Percentiles rank a stretch among this genome's conserved stretches.
These are phyloP conservation scores for Selaginella tamariscina DNA, from an alignment of 75 land plant genomes.

Conservation along the genomic window DNA sequence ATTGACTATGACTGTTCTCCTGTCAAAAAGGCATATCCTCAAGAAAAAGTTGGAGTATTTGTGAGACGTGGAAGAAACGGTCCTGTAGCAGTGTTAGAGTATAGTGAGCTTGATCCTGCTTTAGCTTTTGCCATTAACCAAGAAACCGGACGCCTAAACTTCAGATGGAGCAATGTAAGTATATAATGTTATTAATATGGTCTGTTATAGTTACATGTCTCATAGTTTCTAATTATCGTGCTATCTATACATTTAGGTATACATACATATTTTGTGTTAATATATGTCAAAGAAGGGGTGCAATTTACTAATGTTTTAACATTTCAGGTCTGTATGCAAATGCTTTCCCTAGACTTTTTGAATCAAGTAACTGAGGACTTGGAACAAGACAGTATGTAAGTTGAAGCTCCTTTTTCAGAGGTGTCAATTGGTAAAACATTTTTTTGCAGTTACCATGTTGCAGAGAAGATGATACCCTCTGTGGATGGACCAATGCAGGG, in stretches of 20 bases:
- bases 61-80: conserved; percentile 70
- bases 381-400: conserved; percentile 81
- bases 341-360: conserved; percentile 81
- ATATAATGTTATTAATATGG: no score
- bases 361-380: conserved; percentile 61
- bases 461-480: conserved; percentile 79
- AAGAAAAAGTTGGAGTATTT: conserved; percentile 86
- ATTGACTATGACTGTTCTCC: neutral
- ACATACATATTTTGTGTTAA: no score
- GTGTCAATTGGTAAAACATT: neutral
- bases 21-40: conserved; percentile 61
- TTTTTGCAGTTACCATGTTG: conserved; percentile 36
- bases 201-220: no score
- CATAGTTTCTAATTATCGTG: no score
- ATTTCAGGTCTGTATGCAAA: conserved; percentile 72
- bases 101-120: conserved; percentile 72
- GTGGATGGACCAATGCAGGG: conserved; percentile 50
- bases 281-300: no score
- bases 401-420: conserved; percentile 9
- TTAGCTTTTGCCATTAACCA: conserved; percentile 65
- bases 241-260: no score
- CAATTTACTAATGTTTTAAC: neutral
- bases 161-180: conserved; percentile 84
- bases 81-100: conserved; percentile 68
- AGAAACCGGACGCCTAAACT: conserved; percentile 70